Evolutionary conservation across 2,329 filamentous ascomycete species (phyloP), one percentile per base, ranked within the genome.

Genomic region (Sporothrix humicola): DNA sequence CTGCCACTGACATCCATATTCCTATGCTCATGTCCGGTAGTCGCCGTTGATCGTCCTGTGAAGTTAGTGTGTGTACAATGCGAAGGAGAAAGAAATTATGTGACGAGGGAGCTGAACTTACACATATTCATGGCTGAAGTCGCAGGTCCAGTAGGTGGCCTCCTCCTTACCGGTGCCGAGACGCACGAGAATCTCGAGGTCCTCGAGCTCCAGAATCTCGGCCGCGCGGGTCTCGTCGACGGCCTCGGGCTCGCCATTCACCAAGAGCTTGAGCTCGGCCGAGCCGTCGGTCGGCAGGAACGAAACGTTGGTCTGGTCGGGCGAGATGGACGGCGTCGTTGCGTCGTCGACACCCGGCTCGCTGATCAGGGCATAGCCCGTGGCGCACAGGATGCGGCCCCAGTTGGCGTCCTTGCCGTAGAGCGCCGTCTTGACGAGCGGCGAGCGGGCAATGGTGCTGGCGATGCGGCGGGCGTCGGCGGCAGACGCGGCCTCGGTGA

Each of bases 331-430:
- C 13, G 58, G 31, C 0, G 89, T 88, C 1, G 86, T 84, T 0
- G 92, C 89, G 0, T 91, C 89, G 73, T 86, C 82, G 77, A 85
- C 82, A 1, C 87, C 88, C 0, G 88, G 89, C 77, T 89, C 87
- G 1, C 87, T 88, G 75, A 91, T 86, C 65, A 90, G 83, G 15
- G 89, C 86, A 81, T 98, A 98, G 2, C 96, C 96, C 4, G 95
- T 94, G 0, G 96, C 95, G 81, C 96, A 98, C 42, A 98, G 87
- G 76, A 99, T 97, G 72, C 96, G 94, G 48, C 96, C 96, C 96
- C 96, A 99, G 85, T 99, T 99, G 20, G 96, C 96, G 81, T 99
- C 96, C 81, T 94, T 94, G 77, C 96, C 96, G 82, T 99, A 99
- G 56, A 99, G 86, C 0, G 96, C 96, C 0, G 96, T 99, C 87